Evolutionary conservation across 441 rosid genomes (phyloP), one percentile per base, ranked within the genome.

Genomic region (Metrosideros polymorpha): DNA sequence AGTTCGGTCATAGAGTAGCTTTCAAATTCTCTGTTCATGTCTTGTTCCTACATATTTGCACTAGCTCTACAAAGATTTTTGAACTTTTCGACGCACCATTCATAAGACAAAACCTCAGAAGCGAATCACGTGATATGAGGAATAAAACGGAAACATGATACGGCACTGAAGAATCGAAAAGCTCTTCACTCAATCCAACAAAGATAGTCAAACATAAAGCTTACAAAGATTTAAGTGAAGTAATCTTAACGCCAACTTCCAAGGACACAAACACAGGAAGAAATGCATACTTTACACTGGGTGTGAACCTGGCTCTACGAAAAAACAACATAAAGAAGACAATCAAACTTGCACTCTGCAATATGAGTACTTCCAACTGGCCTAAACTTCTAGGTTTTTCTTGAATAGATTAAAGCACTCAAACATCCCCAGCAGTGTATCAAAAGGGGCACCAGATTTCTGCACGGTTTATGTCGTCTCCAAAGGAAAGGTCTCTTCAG

Each of bases 371-470:
- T 35, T 15, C 42, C 0, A 50, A n/a, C 61, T 17, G 47, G 13
- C 59, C 49, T 15, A 27, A 47, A 19, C 71, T 18, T 25, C 25
- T 29, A 82, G 29, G 12, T 43, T 88, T 84, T 42, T 39, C 30
- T 57, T 13, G 39, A 50, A 77, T 91, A 96, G 99, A 91, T 95
- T 96, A 90, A 96, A 91, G 93, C 83, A 94, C 13, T 53, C 85
- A 22, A 96, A 94, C 88, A 88, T 92, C 54, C 95, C 98, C 4
- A 92, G 91, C 91, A 54, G 86, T 85, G 94, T 95, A 43, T 88
- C 92, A 1, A 98, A 94, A 92, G 90, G 89, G 43, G 95, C 95
- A 84, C 99, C 99, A 15, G 99, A 95, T 87, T 98, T 98, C 91
- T 98, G 99, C 89, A 94, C 90, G 3, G 96, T 96, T 32, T 96